Evolutionary conservation across 2,329 filamentous ascomycete species (phyloP).

Genomic region (Talaromyces marneffei): DNA sequence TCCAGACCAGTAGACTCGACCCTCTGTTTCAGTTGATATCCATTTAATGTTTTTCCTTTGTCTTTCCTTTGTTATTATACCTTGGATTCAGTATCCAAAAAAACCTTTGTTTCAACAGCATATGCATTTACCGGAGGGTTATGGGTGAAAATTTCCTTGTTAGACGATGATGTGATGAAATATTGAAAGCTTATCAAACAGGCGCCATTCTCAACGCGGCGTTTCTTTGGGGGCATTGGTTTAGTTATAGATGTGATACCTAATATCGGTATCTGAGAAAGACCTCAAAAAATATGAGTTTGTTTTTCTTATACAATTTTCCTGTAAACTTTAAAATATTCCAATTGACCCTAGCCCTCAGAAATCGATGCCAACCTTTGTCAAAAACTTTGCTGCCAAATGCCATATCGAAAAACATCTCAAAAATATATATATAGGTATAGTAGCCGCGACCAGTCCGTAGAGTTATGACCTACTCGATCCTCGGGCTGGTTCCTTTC

Average conservation of each 20-base stretch:
- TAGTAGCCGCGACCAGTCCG: not conserved
- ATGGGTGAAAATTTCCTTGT: conserved; percentile 7
- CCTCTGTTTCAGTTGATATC: conserved; percentile 11
- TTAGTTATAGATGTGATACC: not conserved
- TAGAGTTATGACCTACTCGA: conserved; percentile 3
- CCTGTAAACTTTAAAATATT: not conserved
- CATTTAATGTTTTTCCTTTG: conserved; percentile 13
- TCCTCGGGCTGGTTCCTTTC: not conserved
- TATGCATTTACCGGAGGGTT: conserved; percentile 13
- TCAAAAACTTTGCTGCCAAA: conserved; percentile 6
- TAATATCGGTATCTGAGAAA: not conserved
- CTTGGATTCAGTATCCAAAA: conserved; percentile 4
- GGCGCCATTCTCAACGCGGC: conserved; percentile 19
- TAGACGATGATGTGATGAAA: conserved; percentile 16
- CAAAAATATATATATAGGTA: too few species aligned
- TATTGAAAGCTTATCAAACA: conserved; percentile 11
- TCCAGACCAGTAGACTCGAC: not conserved
- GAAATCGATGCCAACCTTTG: conserved; percentile 3
- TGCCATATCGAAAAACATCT: conserved; percentile 6
- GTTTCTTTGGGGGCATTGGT: conserved; percentile 15
- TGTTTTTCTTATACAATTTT: not conserved
- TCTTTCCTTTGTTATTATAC: conserved; percentile 5
- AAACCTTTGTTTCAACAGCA: conserved; percentile 15
- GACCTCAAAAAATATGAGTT: conserved; percentile 1
- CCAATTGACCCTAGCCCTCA: too few species aligned